Evolutionary conservation across 345 rosid species (phyloP), one percentile per base, ranked within the genome.

Genomic region (Bruguiera parviflora): DNA sequence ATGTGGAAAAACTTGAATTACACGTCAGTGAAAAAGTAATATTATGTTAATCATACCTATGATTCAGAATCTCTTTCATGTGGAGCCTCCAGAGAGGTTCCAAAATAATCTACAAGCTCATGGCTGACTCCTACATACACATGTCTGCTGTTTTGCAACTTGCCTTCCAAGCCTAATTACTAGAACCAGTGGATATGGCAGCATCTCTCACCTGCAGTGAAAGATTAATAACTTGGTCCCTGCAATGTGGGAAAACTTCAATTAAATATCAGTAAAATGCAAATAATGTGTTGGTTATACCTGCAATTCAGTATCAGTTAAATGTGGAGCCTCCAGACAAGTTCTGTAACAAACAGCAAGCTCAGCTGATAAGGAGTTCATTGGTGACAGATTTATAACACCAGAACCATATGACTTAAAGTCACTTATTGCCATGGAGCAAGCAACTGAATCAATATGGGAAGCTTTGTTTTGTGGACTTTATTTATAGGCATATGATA

Each of bases 251-350:
- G 25, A 70, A 20, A 59, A 37, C 32, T 49, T 43, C 29, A 68
- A 65, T 33, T 31, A 64, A 6, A 56, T 19, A 25, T 27, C 69
- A 61, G 46, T 53, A 55, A 47, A 70, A 53, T 5, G n/a, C 46
- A 10, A 64, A 28, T 52, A 58, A 69, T 52, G 63, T 29, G 32
- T 49, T 70, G 75, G 6, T 63, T 49, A 64, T 53, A 94, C 98
- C 93, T 94, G 51, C 95, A n/a, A n/a, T n/a, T n/a, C n/a, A n/a
- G n/a, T n/a, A n/a, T n/a, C n/a, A n/a, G n/a, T n/a, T n/a, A n/a
- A n/a, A 83, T 94, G 98, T 66, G 97, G 97, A 78, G 98, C 98
- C 84, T 94, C 98, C 81, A 91, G 70, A 82, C 73, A 88, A 75
- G 89, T 88, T 73, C 96, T 95, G 80, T 89, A 91, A 72, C 87